phyloP scores from a whole-genome alignment of 805 yeast species.

The Ogataea angusta region DNA sequence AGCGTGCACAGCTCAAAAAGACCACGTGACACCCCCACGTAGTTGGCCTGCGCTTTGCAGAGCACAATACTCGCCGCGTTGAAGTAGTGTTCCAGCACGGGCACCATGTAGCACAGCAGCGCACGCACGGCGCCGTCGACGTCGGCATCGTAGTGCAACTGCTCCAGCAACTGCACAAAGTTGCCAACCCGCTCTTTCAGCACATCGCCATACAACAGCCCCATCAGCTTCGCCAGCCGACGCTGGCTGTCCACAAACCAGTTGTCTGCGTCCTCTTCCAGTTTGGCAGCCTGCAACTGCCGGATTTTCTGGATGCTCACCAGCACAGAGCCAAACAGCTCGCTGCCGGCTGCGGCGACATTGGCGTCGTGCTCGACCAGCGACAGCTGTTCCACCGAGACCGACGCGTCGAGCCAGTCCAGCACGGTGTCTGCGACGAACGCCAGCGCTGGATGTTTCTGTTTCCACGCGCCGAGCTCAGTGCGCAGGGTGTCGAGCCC shows the following conservation, averaged over 20 bases:
- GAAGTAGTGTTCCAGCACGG: conserved; percentile 60
- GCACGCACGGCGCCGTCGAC: conserved; percentile 40
- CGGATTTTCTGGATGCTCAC: conserved; percentile 63
- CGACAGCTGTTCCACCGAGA: conserved; percentile 12
- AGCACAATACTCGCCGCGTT: conserved; percentile 45
- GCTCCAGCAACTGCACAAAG: conserved; percentile 35
- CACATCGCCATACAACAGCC: conserved; percentile 29
- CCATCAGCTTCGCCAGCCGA: conserved; percentile 39
- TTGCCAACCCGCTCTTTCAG: conserved; percentile 14
- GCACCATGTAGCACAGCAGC: conserved; percentile 53
- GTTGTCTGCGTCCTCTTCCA: conserved; percentile 53
- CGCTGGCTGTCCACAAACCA: conserved; percentile 61
- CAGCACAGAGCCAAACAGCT: conserved; percentile 55
- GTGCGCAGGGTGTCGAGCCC: not conserved
- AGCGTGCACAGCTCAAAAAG: conserved; percentile 55
- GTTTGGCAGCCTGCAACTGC: conserved; percentile 30
- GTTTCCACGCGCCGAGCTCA: conserved; percentile 36
- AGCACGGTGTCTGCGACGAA: conserved; percentile 32
- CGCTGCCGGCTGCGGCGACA: conserved; percentile 48
- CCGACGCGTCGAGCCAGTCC: conserved; percentile 6
- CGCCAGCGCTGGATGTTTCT: conserved; percentile 27
- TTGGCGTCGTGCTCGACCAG: conserved; percentile 15
- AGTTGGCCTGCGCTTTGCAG: conserved; percentile 44
- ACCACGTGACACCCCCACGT: conserved; percentile 55
- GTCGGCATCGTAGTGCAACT: conserved; percentile 34